These are phyloP conservation scores for Wickerhamiella alocasiicola DNA, from an alignment of 805 yeast genomes.

Conservation along the genomic window DNA sequence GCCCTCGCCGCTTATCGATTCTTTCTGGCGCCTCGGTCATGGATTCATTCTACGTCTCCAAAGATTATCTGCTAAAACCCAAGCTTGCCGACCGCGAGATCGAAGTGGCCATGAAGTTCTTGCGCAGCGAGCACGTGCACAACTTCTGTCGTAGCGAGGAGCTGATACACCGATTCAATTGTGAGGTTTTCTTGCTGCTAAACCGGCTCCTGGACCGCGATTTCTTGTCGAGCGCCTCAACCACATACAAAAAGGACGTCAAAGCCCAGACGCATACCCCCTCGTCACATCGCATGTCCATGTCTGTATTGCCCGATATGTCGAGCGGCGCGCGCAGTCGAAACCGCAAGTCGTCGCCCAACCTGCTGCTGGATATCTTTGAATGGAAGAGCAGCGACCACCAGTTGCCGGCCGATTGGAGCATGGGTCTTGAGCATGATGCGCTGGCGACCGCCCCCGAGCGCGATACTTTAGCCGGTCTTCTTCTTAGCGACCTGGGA, in stretches of 20 bases:
- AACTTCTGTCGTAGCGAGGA: slow-evolving; percentile 29
- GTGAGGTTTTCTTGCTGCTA: slow-evolving; percentile 25
- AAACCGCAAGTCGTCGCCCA: slow-evolving; percentile 13
- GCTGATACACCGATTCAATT: slow-evolving; percentile 26
- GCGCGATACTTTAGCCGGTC: slow-evolving; percentile 12
- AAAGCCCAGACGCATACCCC: slow-evolving; percentile 12
- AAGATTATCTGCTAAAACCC: slow-evolving; percentile 21
- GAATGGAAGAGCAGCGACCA: slow-evolving; percentile 11
- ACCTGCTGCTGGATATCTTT: slow-evolving; percentile 12
- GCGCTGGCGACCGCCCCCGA: slow-evolving; percentile 1
- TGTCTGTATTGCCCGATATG: slow-evolving; percentile 13
- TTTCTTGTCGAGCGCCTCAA: slow-evolving; percentile 16
- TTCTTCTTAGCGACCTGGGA: slow-evolving; percentile 27
- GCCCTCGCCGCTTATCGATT: slow-evolving; percentile 23
- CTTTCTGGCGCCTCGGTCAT: slow-evolving; percentile 18
- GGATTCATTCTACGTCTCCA: slow-evolving; percentile 25
- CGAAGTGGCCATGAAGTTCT: slow-evolving; percentile 23
- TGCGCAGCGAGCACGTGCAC: slow-evolving; percentile 25
- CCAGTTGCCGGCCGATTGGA: slow-evolving; percentile 1
- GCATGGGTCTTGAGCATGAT: slow-evolving; percentile 8
- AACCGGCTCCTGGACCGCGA: slow-evolving; percentile 25
- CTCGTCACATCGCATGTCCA: slow-evolving; percentile 13
- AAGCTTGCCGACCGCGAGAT: slow-evolving; percentile 29
- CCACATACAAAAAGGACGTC: slow-evolving; percentile 20
- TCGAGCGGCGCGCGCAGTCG: slow-evolving; percentile 4